These are phyloP conservation scores for Glomus cerebriforme DNA, from an alignment of 192 early-diverging fungal genomes.

Conservation along the genomic window DNA sequence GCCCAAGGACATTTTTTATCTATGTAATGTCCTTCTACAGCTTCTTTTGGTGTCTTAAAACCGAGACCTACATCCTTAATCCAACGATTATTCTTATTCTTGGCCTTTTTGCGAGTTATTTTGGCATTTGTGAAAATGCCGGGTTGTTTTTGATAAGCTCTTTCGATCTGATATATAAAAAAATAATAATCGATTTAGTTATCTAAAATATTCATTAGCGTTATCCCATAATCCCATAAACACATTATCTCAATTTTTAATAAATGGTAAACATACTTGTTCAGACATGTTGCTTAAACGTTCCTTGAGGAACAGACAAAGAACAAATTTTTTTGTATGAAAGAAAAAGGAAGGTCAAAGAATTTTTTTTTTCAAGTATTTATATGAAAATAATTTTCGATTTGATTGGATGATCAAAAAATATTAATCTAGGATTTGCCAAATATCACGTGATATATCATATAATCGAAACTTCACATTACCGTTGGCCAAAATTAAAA, in stretches of 20 bases:
- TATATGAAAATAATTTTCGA: too few relatives aligned
- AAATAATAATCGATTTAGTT: background rate
- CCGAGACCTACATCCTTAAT: slow-evolving; percentile 99
- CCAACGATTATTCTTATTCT: slow-evolving; percentile 83
- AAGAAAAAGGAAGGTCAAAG: background rate
- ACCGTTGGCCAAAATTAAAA: too few relatives aligned
- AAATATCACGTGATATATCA: too few relatives aligned
- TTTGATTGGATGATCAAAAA: too few relatives aligned
- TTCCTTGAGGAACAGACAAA: background rate
- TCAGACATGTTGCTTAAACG: slow-evolving; percentile 28
- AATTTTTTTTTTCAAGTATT: background rate
- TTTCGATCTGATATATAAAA: slow-evolving; percentile 71
- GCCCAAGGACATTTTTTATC: slow-evolving; percentile 99
- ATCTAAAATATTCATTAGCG: background rate
- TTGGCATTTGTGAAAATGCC: slow-evolving; percentile 94
- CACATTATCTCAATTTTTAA: background rate
- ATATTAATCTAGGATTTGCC: too few relatives aligned
- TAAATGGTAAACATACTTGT: slow-evolving; percentile 2
- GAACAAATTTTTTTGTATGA: background rate
- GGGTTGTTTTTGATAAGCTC: slow-evolving; percentile 96
- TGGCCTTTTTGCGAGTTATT: slow-evolving; percentile 67
- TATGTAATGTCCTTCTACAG: slow-evolving; percentile 96
- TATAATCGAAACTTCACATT: too few relatives aligned
- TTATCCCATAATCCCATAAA: too few relatives aligned
- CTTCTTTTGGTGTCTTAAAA: slow-evolving; percentile 98